Percentiles rank a stretch among this genome's conserved stretches.
Evolutionary conservation across 2,329 filamentous ascomycete genomes (phyloP).

Genomic region (Didymella glomerata): DNA sequence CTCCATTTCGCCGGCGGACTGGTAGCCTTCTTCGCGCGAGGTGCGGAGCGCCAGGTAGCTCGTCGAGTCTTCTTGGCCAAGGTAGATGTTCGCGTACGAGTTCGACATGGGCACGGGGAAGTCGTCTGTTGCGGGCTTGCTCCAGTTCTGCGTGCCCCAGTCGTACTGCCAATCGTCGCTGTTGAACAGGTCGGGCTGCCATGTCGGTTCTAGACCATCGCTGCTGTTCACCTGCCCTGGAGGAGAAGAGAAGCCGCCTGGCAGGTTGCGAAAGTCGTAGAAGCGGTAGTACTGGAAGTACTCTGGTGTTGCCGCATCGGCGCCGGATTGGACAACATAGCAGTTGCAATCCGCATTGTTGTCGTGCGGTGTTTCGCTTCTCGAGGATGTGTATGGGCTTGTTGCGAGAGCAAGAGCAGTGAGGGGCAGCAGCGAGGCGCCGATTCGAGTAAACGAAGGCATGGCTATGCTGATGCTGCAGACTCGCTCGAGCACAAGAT

Average conservation of each 20-base stretch:
- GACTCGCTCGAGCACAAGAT: neutral
- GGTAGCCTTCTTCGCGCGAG: slow-evolving; percentile 53
- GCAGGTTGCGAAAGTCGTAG: slow-evolving; percentile 60
- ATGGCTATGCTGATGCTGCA: slow-evolving; percentile 17
- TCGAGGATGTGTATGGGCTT: slow-evolving; percentile 40
- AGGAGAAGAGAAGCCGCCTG: slow-evolving; percentile 35
- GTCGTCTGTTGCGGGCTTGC: slow-evolving; percentile 48
- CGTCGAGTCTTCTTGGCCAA: slow-evolving; percentile 45
- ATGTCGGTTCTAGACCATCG: slow-evolving; percentile 31
- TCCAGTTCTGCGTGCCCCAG: slow-evolving; percentile 57
- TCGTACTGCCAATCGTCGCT: slow-evolving; percentile 49
- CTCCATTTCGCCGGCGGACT: slow-evolving; percentile 60
- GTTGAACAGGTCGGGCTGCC: slow-evolving; percentile 52
- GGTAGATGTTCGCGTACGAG: slow-evolving; percentile 58
- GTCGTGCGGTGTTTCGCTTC: slow-evolving; percentile 43
- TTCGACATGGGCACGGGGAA: slow-evolving; percentile 57
- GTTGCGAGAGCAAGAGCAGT: slow-evolving; percentile 35
- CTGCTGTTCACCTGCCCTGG: slow-evolving; percentile 40
- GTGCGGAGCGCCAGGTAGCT: slow-evolving; percentile 60
- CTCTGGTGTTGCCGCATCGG: slow-evolving; percentile 46
- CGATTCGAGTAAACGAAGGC: slow-evolving; percentile 30
- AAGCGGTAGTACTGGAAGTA: slow-evolving; percentile 63
- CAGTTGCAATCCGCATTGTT: slow-evolving; percentile 55
- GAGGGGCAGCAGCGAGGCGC: slow-evolving; percentile 39
- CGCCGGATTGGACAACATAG: slow-evolving; percentile 57